These are phyloP conservation scores for Monilinia polystroma DNA, from an alignment of 2,329 filamentous ascomycete species.

Conservation along the genomic window DNA sequence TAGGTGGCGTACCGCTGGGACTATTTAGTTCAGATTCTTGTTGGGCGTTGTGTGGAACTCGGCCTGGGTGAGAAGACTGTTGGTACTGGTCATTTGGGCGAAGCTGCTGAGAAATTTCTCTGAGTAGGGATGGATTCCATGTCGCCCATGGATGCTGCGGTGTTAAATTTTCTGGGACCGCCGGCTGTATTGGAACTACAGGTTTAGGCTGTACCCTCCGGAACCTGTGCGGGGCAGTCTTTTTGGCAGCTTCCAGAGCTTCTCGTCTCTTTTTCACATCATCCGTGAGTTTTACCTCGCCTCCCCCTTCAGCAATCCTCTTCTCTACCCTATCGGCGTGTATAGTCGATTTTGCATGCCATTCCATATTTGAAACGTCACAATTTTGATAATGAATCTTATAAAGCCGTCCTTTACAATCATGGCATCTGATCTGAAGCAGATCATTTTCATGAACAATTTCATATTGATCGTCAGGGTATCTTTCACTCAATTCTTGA, in stretches of 20 bases:
- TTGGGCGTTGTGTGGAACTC: background rate
- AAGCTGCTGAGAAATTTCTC: background rate
- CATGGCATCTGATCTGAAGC: slow-evolving; percentile 17
- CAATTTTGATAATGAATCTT: slow-evolving; percentile 22
- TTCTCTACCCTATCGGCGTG: slow-evolving; percentile 15
- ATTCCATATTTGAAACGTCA: slow-evolving; percentile 22
- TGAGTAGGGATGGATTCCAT: background rate
- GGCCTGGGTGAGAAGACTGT: background rate
- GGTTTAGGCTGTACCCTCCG: background rate
- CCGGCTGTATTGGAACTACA: background rate
- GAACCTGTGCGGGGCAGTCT: background rate
- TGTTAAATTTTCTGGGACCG: background rate
- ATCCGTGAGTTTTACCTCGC: background rate
- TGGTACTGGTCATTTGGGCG: background rate
- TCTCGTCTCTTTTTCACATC: slow-evolving; percentile 10
- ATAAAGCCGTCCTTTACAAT: slow-evolving; percentile 17
- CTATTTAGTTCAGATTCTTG: slow-evolving; percentile 1
- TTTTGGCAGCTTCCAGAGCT: slow-evolving; percentile 13
- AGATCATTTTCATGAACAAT: slow-evolving; percentile 5
- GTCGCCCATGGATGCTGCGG: background rate
- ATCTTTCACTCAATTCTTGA: slow-evolving; percentile 16
- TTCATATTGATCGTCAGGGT: slow-evolving; percentile 19
- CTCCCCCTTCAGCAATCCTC: slow-evolving; percentile 6
- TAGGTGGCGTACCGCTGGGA: slow-evolving; percentile 1
- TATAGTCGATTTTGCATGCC: slow-evolving; percentile 16